Evolutionary conservation across 139 green algal genomes (phyloP).

Genomic region (Desmodesmus armatus): DNA sequence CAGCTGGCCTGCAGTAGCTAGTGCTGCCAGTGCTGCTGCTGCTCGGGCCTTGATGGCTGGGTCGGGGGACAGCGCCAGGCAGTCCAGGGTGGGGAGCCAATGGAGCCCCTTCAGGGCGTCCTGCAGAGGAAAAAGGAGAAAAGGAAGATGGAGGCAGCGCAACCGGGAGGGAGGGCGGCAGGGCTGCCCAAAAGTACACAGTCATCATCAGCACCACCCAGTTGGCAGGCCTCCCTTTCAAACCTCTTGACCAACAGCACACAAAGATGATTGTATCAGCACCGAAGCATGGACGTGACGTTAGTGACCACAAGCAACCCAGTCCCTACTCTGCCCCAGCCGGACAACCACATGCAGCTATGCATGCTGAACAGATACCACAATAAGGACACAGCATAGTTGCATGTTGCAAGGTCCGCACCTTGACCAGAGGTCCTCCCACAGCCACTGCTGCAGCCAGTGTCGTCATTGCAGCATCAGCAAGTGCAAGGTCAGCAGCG

Average conservation of each 20-base stretch:
- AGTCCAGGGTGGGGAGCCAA: conserved; percentile 51
- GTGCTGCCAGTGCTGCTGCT: conserved; percentile 39
- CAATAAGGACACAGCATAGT: too few relatives aligned
- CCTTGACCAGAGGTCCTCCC: conserved; percentile 40
- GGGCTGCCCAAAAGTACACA: too few relatives aligned
- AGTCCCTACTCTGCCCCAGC: background rate
- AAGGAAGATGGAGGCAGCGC: too few relatives aligned
- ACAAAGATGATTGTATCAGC: too few relatives aligned
- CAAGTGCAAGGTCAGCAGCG: conserved; percentile 47
- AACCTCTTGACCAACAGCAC: too few relatives aligned
- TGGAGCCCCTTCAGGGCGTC: conserved; percentile 36
- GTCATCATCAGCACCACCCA: too few relatives aligned
- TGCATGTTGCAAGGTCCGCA: too few relatives aligned
- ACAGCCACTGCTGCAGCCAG: conserved; percentile 28
- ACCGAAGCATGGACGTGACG: too few relatives aligned
- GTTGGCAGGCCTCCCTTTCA: too few relatives aligned
- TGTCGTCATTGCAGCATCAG: conserved; percentile 49
- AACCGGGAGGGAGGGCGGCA: too few relatives aligned
- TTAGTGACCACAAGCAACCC: too few relatives aligned
- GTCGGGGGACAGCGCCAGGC: conserved; percentile 12
- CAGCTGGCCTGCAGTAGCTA: conserved; percentile 20
- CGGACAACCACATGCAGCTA: background rate
- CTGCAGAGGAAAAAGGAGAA: too few relatives aligned
- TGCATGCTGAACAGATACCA: background rate
- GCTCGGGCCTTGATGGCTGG: conserved; percentile 33